phyloP scores from a whole-genome alignment of 2,329 filamentous ascomycete genomes.

The Parastagonospora nodorum region DNA sequence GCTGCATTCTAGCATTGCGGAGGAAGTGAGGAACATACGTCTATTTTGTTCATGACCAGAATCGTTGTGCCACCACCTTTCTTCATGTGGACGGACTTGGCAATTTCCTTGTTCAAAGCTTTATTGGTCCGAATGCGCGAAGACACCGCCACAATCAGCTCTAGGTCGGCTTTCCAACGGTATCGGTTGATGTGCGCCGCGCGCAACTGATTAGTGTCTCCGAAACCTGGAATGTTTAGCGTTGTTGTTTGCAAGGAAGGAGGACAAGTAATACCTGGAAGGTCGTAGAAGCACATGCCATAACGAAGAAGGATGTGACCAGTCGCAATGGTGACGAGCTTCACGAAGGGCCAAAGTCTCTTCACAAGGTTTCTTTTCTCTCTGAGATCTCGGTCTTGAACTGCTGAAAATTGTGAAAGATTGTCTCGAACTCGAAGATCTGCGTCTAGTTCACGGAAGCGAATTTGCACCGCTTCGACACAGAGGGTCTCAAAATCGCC shows the following conservation, averaged over 20 bases:
- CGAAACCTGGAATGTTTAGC: constrained; percentile 10
- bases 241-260: not conserved
- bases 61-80: constrained; percentile 10
- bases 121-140: constrained; percentile 5
- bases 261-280: constrained; percentile 11
- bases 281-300: constrained; percentile 11
- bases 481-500: constrained; percentile 2
- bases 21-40: constrained; percentile 7
- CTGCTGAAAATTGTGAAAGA: not conserved
- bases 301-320: constrained; percentile 12
- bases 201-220: constrained; percentile 20
- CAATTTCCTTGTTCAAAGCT: constrained; percentile 4
- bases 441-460: not conserved
- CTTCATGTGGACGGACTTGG: constrained; percentile 8
- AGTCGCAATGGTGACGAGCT: constrained; percentile 8
- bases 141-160: constrained; percentile 14
- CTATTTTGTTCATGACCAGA: constrained; percentile 14
- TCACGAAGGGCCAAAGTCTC: constrained; percentile 14
- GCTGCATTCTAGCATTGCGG: no score
- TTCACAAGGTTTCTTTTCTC: not conserved
- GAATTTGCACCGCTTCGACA: not conserved
- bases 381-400: constrained; percentile 8
- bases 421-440: not conserved
- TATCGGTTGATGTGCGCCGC: constrained; percentile 10
- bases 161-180: constrained; percentile 12